These are phyloP conservation scores for Scheffersomyces ergatensis DNA, from an alignment of 805 yeast genomes.

Conservation along the genomic window DNA sequence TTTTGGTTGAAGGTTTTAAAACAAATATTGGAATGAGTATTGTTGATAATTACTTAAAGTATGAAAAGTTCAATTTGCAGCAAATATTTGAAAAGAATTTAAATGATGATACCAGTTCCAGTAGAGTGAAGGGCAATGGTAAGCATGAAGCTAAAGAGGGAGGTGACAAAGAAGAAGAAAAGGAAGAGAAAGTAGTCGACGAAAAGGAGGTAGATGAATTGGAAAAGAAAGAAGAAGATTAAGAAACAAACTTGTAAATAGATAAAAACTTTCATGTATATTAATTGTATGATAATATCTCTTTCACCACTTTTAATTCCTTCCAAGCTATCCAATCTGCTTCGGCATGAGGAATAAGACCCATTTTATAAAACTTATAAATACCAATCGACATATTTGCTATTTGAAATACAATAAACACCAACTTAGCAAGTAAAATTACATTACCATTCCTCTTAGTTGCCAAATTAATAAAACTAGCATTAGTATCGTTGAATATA, in stretches of 20 bases:
- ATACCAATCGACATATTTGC: constrained; percentile 70
- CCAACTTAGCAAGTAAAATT: constrained; percentile 22
- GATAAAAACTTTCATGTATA: too few species aligned
- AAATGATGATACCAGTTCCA: neutral
- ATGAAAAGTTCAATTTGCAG: constrained; percentile 74
- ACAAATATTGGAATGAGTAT: constrained; percentile 86
- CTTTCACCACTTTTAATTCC: constrained; percentile 24
- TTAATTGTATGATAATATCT: constrained; percentile 4
- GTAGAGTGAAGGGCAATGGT: neutral
- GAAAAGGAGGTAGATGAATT: neutral
- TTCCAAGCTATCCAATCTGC: constrained; percentile 97
- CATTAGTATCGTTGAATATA: constrained; percentile 51
- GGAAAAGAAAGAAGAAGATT: neutral
- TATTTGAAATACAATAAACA: constrained; percentile 40
- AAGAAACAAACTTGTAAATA: neutral
- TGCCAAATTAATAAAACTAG: constrained; percentile 50
- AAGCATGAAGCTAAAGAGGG: neutral
- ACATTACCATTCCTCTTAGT: constrained; percentile 34
- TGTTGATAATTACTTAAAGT: constrained; percentile 59
- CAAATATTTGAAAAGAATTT: constrained; percentile 60
- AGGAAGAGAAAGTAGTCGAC: neutral
- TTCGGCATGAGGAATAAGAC: constrained; percentile 78
- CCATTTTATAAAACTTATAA: constrained; percentile 85
- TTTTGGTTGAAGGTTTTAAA: constrained; percentile 86
- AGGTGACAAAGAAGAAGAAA: too few species aligned